phyloP scores from a whole-genome alignment of 345 rosid species.

The Theobroma cacao region DNA sequence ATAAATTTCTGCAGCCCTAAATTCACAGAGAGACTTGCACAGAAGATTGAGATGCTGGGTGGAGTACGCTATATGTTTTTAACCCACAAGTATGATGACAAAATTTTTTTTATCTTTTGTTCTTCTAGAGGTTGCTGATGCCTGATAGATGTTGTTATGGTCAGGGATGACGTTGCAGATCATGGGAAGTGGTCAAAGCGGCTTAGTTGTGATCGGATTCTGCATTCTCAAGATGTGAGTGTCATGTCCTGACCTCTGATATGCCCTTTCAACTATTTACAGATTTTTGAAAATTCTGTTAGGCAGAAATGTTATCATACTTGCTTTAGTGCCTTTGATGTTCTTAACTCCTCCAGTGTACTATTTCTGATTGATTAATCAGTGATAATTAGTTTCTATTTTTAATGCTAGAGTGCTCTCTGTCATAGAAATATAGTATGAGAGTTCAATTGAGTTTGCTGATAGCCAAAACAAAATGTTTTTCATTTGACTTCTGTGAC shows the following conservation, averaged over 20 bases:
- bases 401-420: neutral
- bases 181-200: constrained; percentile 61
- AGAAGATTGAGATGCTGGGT: constrained; percentile 46
- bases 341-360: neutral
- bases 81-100: constrained; percentile 47
- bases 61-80: constrained; percentile 59
- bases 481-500: neutral
- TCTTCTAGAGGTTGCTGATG: constrained; percentile 14
- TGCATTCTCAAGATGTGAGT: constrained; percentile 54
- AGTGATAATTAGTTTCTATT: neutral
- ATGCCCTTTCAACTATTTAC: neutral
- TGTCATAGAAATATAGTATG: neutral
- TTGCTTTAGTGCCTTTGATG: neutral
- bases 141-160: constrained; percentile 22
- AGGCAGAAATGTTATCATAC: neutral
- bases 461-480: neutral
- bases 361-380: neutral
- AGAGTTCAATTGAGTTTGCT: neutral
- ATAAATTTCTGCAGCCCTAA: constrained; percentile 47
- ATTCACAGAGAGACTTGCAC: constrained; percentile 50
- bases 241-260: neutral
- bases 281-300: neutral
- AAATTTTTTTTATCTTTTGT: neutral
- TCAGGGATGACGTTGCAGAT: constrained; percentile 72
- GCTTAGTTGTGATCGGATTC: constrained; percentile 45